Percentiles rank a stretch among this genome's conserved stretches.
Evolutionary conservation across 306 rosid genomes (phyloP).

Genomic region (Vachellia pachyceras): DNA sequence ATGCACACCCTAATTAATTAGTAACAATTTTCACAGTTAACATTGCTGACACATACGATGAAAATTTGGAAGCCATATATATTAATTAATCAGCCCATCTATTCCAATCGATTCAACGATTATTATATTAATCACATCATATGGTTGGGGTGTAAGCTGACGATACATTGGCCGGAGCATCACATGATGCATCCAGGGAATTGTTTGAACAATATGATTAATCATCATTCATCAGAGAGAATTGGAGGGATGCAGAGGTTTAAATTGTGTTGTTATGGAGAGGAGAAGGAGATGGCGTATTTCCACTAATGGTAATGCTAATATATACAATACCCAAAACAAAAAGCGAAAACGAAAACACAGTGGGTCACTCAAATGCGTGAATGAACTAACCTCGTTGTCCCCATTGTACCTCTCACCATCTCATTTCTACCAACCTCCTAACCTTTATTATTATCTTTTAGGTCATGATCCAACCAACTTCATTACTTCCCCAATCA

Average conservation of each 20-base stretch:
- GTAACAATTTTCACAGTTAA: background rate
- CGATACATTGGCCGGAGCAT: background rate
- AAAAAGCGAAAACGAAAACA: too few relatives aligned
- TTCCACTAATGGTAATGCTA: too few relatives aligned
- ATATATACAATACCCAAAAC: too few relatives aligned
- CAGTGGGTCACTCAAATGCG: too few relatives aligned
- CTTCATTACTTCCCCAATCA: conserved; percentile 33
- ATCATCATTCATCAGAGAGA: too few relatives aligned
- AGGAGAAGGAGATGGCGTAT: too few relatives aligned
- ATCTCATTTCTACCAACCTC: conserved; percentile 61
- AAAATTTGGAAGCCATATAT: background rate
- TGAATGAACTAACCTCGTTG: too few relatives aligned
- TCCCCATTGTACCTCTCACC: conserved; percentile 53
- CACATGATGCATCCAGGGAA: background rate
- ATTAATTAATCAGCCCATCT: background rate
- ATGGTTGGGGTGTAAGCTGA: background rate
- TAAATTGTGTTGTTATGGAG: too few relatives aligned
- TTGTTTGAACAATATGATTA: background rate
- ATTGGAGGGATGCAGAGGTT: too few relatives aligned
- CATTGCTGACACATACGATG: background rate
- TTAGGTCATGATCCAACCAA: conserved; percentile 55
- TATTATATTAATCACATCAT: background rate
- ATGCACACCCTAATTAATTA: background rate
- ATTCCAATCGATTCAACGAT: background rate
- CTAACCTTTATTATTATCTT: conserved; percentile 44